Evolutionary conservation across 169 alveolate genomes (phyloP).

Genomic region (Plasmodium berghei): DNA sequence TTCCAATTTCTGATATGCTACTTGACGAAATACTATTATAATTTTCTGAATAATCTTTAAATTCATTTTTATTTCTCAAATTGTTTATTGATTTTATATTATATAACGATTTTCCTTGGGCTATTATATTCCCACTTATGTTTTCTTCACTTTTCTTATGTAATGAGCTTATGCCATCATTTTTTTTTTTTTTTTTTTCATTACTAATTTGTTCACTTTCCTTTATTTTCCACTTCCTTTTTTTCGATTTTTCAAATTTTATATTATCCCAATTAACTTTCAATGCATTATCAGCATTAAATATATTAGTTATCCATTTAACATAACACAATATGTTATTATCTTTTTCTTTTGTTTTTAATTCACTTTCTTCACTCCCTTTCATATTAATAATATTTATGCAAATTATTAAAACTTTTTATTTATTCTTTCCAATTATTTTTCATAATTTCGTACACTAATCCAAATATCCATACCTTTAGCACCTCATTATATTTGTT

Average conservation of each 20-base stretch:
- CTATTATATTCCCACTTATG: background rate
- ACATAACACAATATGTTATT: constrained; percentile 22
- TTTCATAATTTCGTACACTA: too few species aligned
- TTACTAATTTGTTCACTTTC: constrained; percentile 6
- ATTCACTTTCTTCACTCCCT: background rate
- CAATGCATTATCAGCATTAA: constrained; percentile 1
- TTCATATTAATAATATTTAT: background rate
- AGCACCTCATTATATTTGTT: too few species aligned
- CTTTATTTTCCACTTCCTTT: constrained; percentile 16
- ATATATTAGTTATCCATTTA: constrained; percentile 25
- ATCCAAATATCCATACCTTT: too few species aligned
- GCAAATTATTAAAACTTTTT: too few species aligned
- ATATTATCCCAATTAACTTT: background rate
- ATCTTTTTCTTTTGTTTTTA: constrained; percentile 1
- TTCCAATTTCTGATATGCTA: constrained; percentile 51
- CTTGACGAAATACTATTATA: constrained; percentile 37
- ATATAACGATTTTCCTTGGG: background rate
- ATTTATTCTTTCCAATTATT: too few species aligned
- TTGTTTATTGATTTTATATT: background rate
- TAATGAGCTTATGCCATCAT: background rate
- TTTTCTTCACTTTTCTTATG: constrained; percentile 8
- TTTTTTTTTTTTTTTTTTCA: constrained; percentile 1
- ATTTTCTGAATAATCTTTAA: constrained; percentile 3
- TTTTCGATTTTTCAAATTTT: constrained; percentile 20
- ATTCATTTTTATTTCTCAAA: background rate